A percentile compares a stretch with the other conserved stretches of the same genome.
phyloP scores from a whole-genome alignment of 305 asterid genomes.

The Stenogyne calaminthoides region DNA sequence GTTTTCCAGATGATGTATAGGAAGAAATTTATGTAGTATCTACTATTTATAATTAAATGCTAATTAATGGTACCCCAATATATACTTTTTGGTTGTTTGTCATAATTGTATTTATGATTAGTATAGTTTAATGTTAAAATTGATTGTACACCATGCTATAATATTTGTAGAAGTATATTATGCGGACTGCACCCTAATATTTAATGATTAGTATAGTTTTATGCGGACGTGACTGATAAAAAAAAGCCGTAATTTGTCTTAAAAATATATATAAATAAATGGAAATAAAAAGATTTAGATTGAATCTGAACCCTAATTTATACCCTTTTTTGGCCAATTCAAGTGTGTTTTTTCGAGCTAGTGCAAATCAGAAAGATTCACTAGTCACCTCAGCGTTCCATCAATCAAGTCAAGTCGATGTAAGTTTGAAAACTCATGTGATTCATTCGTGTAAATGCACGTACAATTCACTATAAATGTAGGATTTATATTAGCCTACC shows the following conservation, averaged over 20 bases:
- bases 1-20: background rate
- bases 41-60: too few species aligned
- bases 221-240: too few species aligned
- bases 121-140: too few species aligned
- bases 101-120: too few species aligned
- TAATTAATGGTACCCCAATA: too few species aligned
- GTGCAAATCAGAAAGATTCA: background rate
- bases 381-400: background rate
- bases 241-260: too few species aligned
- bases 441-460: background rate
- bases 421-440: background rate
- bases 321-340: background rate
- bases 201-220: too few species aligned
- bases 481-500: background rate
- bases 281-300: background rate
- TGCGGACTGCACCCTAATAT: too few species aligned
- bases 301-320: background rate
- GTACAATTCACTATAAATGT: background rate
- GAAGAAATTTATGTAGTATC: background rate
- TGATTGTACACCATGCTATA: too few species aligned
- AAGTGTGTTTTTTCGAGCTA: background rate
- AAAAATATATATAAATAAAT: background rate
- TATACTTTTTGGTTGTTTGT: too few species aligned
- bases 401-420: background rate
- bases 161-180: too few species aligned